Evolutionary conservation across 2,329 filamentous ascomycete species (phyloP).

Genomic region (Coniella lustricola): DNA sequence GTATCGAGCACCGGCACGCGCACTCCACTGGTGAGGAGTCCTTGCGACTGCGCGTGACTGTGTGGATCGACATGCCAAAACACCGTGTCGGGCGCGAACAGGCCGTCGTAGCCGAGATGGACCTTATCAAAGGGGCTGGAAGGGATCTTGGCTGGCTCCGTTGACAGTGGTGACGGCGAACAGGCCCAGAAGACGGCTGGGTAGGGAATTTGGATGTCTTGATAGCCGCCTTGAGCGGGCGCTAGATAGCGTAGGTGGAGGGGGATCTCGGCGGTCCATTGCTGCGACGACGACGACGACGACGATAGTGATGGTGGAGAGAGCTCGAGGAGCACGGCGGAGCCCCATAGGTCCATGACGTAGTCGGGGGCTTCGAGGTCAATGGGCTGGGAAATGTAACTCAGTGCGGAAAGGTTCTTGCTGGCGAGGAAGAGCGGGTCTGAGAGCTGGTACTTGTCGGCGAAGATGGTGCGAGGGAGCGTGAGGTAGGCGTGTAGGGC

Average conservation of each 20-base stretch:
- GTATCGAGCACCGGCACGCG: conserved; percentile 60
- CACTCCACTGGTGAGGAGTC: conserved; percentile 45
- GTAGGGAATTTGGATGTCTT: conserved; percentile 59
- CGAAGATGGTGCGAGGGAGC: conserved; percentile 73
- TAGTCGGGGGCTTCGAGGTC: conserved; percentile 91
- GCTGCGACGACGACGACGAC: conserved; percentile 21
- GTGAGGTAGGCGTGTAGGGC: conserved; percentile 74
- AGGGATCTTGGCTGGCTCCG: conserved; percentile 58
- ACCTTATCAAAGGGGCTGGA: conserved; percentile 78
- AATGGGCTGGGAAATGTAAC: conserved; percentile 65
- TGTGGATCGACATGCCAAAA: conserved; percentile 71
- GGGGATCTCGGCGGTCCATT: conserved; percentile 65
- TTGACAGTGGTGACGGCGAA: too few relatives aligned
- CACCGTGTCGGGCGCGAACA: conserved; percentile 69
- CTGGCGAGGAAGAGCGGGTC: conserved; percentile 72
- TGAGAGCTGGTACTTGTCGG: conserved; percentile 78
- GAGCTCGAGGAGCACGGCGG: conserved; percentile 68
- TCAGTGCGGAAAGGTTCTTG: conserved; percentile 66
- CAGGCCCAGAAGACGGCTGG: conserved; percentile 91
- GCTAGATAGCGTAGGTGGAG: conserved; percentile 79
- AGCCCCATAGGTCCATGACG: conserved; percentile 70
- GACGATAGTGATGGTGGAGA: conserved; percentile 39
- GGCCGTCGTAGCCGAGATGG: conserved; percentile 77
- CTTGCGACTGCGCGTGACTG: conserved; percentile 22
- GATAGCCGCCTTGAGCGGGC: conserved; percentile 50